Conservation (phyloP, 805 yeast species). For the Yamadazyma laniorum region DNA sequence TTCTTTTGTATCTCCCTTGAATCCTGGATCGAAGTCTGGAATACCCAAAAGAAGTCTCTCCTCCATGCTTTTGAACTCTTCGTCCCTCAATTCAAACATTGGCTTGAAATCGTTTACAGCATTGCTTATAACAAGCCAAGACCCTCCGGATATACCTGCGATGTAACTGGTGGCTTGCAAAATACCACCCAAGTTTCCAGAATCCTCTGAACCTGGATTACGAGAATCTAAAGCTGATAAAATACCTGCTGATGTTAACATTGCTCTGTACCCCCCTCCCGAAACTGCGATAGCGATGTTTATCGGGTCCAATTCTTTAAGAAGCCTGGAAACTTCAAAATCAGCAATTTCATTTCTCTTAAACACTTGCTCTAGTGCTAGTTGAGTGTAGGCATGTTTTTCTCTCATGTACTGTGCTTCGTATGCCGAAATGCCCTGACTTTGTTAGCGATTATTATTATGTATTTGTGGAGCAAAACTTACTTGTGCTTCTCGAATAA, state of each 20-base stretch:
- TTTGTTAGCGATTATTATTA: background rate
- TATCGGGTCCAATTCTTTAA: conserved; percentile 1
- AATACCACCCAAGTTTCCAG: conserved; percentile 36
- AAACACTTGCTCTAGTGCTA: background rate
- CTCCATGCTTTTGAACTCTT: conserved; percentile 26
- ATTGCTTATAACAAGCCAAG: conserved; percentile 60
- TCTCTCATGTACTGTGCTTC: background rate
- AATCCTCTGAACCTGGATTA: conserved; percentile 29
- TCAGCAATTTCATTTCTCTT: conserved; percentile 24
- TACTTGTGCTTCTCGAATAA: conserved; percentile 3
- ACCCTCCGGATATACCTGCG: conserved; percentile 70
- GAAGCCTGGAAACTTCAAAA: conserved; percentile 25
- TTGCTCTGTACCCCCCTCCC: conserved; percentile 59
- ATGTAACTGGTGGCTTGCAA: conserved; percentile 55
- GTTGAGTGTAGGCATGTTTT: conserved; percentile 15
- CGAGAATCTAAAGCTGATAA: conserved; percentile 50
- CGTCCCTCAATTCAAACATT: conserved; percentile 8
- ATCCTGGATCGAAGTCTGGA: conserved; percentile 47
- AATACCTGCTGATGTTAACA: conserved; percentile 58
- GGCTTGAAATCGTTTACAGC: conserved; percentile 32
- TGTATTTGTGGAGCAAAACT: background rate
- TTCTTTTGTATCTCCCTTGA: conserved; percentile 1
- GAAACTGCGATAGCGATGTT: conserved; percentile 43
- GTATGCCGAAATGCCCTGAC: background rate
- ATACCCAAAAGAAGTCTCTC: conserved; percentile 55